Percentiles rank a stretch among this genome's conserved stretches.
Conservation (phyloP, 805 yeast genomes). For the Zygosaccharomyces siamensis region DNA sequence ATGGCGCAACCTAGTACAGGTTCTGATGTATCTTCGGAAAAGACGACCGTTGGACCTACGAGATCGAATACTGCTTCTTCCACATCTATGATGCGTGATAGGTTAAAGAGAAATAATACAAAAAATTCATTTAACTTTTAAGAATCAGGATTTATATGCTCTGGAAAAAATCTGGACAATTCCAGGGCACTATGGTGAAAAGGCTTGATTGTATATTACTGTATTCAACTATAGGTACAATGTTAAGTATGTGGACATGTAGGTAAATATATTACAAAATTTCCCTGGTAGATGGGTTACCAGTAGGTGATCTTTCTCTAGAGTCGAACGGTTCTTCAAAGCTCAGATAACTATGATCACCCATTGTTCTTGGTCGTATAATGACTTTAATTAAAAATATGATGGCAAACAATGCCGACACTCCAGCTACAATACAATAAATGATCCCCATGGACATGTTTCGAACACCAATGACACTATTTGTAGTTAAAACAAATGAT, state of each 20-base stretch:
- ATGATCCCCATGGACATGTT: slow-evolving; percentile 81
- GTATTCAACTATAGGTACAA: slow-evolving; percentile 1
- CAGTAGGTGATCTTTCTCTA: slow-evolving; percentile 4
- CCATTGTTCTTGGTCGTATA: slow-evolving; percentile 76
- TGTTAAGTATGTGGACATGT: not conserved
- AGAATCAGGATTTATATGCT: not conserved
- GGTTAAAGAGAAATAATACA: slow-evolving; percentile 24
- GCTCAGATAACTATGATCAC: slow-evolving; percentile 67
- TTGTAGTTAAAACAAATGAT: slow-evolving; percentile 73
- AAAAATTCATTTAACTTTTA: slow-evolving; percentile 9
- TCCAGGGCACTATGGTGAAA: not conserved
- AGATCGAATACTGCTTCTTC: slow-evolving; percentile 15
- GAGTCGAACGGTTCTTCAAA: slow-evolving; percentile 29
- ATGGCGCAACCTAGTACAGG: not conserved
- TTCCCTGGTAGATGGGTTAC: slow-evolving; percentile 18
- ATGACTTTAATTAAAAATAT: slow-evolving; percentile 76
- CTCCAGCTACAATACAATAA: slow-evolving; percentile 76
- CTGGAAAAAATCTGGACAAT: not conserved
- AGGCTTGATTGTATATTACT: not conserved
- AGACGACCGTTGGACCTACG: not conserved
- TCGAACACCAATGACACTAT: slow-evolving; percentile 81
- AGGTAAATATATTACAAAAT: slow-evolving; percentile 13
- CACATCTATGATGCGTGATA: slow-evolving; percentile 31
- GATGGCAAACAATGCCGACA: slow-evolving; percentile 65
- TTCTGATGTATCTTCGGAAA: slow-evolving; percentile 1